These are phyloP conservation scores for Penicillium canariense DNA, from an alignment of 495 filamentous ascomycete species.

Conservation along the genomic window DNA sequence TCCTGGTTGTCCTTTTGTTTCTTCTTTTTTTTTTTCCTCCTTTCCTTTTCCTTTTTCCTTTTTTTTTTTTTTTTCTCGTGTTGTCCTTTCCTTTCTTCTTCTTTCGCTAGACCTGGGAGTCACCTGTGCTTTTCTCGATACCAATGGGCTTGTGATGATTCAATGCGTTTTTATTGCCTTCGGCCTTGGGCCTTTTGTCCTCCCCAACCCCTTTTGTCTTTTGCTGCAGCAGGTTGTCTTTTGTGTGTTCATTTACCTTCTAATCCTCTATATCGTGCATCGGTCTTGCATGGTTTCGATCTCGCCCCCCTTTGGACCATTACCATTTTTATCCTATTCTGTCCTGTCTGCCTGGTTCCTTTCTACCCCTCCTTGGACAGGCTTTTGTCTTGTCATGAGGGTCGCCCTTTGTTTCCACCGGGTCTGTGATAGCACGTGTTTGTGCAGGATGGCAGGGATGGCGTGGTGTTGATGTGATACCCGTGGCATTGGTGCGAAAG, in stretches of 20 bases:
- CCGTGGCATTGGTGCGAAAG: conserved; percentile 26
- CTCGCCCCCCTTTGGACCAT: conserved; percentile 10
- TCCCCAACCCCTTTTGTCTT: conserved; percentile 10
- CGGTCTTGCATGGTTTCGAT: conserved; percentile 20
- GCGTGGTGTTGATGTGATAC: conserved; percentile 28
- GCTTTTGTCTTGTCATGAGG: conserved; percentile 1
- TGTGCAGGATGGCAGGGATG: conserved; percentile 18
- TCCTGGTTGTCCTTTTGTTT: conserved; percentile 23
- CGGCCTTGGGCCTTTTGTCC: conserved; percentile 13
- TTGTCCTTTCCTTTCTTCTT: conserved; percentile 35
- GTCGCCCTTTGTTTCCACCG: conserved; percentile 15
- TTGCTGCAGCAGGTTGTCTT: conserved; percentile 31
- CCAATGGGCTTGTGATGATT: conserved; percentile 36
- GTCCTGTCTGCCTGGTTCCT: conserved; percentile 4
- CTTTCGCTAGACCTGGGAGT: conserved; percentile 44
- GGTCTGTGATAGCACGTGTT: conserved; percentile 10
- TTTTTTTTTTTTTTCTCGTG: conserved; percentile 29
- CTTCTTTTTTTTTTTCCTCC: conserved; percentile 23
- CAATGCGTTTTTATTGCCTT: conserved; percentile 22
- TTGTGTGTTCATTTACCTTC: conserved; percentile 18
- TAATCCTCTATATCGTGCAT: conserved; percentile 20
- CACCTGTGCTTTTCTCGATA: conserved; percentile 32
- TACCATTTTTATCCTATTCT: conserved; percentile 15
- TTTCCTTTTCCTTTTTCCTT: conserved; percentile 29
- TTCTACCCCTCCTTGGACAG: conserved; percentile 1